Evolutionary conservation across 768 basidiomycete genomes (phyloP), one percentile per base, ranked within the genome.

Genomic region (Termitomyces sp.): DNA sequence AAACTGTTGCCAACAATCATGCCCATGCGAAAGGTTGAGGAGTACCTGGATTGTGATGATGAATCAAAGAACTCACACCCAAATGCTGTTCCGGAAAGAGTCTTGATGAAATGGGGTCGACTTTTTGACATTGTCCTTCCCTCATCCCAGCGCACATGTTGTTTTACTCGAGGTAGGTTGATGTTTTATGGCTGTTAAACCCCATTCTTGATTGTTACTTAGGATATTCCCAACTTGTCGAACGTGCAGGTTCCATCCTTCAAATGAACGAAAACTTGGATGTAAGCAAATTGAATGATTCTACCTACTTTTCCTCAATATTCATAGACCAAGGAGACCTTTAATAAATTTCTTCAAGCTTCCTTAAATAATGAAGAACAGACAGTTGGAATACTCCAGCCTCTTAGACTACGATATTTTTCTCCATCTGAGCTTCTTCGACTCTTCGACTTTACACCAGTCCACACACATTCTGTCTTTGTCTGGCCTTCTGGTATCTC

Each of bases 41-140:
- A 69, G 4, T 85, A 81, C 62, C 64, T 84, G 11, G 82, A 84
- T 51, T 32, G 52, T 5, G 40, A 56, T 9, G 23, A 32, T 1
- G 53, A 37, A 2, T 63, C 63, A 40, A 57, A 55, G 25, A 4
- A 46, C 23, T n/a, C 66, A 37, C 59, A 67, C 34, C 66, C 65
- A 19, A 71, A 70, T 60, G 68, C 63, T 21, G 75, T 92, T 11
- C 80, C 87, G 2, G 82, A 86, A 52, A 83, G 80, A 53, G 77
- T 89, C 19, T 70, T 93, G 4, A 62, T 68, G 61, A 90, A 86
- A 71, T 92, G 90, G 87, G 90, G 89, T 3, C 76, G 85, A 27
- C 70, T 92, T 25, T 92, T 92, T 63, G 91, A 92, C 61, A 90
- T 93, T 45, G 87, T 90, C 11, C 66, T 80, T 10, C 87, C 89